phyloP scores from a whole-genome alignment of 352 stramenopile species.

The Phytophthora tubulina region DNA sequence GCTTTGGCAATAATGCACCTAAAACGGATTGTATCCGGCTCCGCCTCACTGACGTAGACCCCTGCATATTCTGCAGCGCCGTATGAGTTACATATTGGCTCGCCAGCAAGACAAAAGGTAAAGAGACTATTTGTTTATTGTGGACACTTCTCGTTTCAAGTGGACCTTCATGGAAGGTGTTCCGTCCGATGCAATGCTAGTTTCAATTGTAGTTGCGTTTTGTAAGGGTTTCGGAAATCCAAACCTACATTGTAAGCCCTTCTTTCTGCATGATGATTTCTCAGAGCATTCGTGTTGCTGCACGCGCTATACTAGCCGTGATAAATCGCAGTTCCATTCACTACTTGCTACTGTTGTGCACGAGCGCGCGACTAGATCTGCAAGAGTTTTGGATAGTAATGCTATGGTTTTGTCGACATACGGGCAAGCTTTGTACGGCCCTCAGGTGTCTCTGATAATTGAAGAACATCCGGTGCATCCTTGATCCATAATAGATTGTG shows the following conservation, averaged over 20 bases:
- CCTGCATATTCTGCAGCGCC: conserved; percentile 35
- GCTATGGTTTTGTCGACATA: conserved; percentile 4
- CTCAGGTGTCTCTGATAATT: conserved; percentile 1
- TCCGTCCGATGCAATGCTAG: not conserved
- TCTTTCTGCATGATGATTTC: conserved; percentile 6
- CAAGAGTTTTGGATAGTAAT: not conserved
- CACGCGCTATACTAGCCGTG: not conserved
- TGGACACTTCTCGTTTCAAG: conserved; percentile 4
- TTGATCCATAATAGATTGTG: not conserved
- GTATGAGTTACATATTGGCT: conserved; percentile 32
- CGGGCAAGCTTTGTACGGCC: not conserved
- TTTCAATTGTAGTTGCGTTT: not conserved
- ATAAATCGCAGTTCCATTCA: conserved; percentile 2
- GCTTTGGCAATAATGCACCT: conserved; percentile 18
- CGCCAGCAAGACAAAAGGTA: not conserved
- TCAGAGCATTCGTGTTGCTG: conserved; percentile 1
- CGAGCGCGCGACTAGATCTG: no score
- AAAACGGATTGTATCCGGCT: conserved; percentile 11
- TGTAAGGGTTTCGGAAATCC: conserved; percentile 5
- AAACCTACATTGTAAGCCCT: not conserved
- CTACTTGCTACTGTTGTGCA: not conserved
- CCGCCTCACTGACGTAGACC: conserved; percentile 30
- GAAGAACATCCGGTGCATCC: conserved; percentile 4
- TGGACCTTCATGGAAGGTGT: not conserved
- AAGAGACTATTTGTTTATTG: conserved; percentile 8